Base-by-base conservation (phyloP, 306 rosid genomes). In the Citrullus mucosospermus region DNA sequence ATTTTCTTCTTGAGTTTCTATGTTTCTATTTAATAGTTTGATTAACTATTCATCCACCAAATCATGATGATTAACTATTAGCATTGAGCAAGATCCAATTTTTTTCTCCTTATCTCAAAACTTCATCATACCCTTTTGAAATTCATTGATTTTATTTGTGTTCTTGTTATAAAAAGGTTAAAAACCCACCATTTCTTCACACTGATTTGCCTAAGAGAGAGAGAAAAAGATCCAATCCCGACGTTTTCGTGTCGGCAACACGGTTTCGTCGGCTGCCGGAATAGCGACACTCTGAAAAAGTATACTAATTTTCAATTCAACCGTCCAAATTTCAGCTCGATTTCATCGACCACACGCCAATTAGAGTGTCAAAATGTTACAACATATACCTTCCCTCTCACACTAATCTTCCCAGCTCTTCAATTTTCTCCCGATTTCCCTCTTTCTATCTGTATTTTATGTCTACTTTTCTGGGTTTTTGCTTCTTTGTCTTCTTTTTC, bases 161-260 rank as follows among this genome's bases (percentile, higher is more conserved):
- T 69, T 68, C 36, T 41, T 68, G 18, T n/a, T 12, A 6, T 43
- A 1, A 43, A 22, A 69, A 20, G 15, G 18, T 2, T 53, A 0
- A 61, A 32, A 32, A n/a, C 17, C 73, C 11, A 67, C 73, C 28
- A 44, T 69, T 69, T 46, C 10, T 66, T 18, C 30, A 39, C 53
- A 67, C 28, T 66, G 51, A 66, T 66, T 38, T 66, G 46, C 72
- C 6, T n/a, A 65, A 8, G 72, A 66, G 30, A 67, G 54, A 43
- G 28, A 53, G 12, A 48, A 28, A 51, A n/a, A 28, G 78, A 73
- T 73, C 78, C 78, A 51, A 73, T 16, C 46, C 78, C 78, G 44
- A 50, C 61, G 78, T 9, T 73, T 51, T 46, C 61, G 78, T 73
- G 78, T 73, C 78, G 78, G 75, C 75, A 68, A 68, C 75, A 43